Evolutionary conservation across 441 rosid genomes (phyloP).

Genomic region (Mallotus repandus): DNA sequence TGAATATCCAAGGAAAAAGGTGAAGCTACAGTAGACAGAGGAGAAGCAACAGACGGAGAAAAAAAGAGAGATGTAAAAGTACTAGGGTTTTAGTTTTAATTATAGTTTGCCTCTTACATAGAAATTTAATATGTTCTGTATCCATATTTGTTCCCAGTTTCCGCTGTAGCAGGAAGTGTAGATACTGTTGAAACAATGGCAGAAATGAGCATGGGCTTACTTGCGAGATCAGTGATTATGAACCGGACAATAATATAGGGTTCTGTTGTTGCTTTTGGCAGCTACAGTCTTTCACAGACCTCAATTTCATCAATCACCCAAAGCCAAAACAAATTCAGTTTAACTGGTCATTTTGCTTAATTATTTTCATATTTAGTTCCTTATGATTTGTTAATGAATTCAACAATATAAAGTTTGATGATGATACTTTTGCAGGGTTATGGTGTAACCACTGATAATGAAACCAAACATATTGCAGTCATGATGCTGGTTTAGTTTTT

Average conservation of each 20-base stretch:
- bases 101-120: background rate
- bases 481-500: too few relatives aligned
- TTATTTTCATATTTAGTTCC: background rate
- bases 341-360: slow-evolving; percentile 23
- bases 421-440: slow-evolving; percentile 28
- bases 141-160: slow-evolving; percentile 4
- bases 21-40: too few relatives aligned
- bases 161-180: slow-evolving; percentile 26
- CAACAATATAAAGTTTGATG: too few relatives aligned
- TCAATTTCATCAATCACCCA: slow-evolving; percentile 22
- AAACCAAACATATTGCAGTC: slow-evolving; percentile 37
- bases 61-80: too few relatives aligned
- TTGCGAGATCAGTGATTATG: slow-evolving; percentile 48
- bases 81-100: too few relatives aligned
- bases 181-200: slow-evolving; percentile 36
- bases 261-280: slow-evolving; percentile 43
- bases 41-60: too few relatives aligned
- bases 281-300: slow-evolving; percentile 32
- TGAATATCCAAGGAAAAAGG: too few relatives aligned
- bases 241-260: slow-evolving; percentile 46
- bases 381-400: background rate
- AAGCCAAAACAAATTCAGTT: slow-evolving; percentile 29
- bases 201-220: slow-evolving; percentile 40
- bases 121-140: background rate
- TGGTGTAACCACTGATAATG: slow-evolving; percentile 40